Evolutionary conservation across 2,329 filamentous ascomycete species (phyloP).

Genomic region (Neurospora sp.): DNA sequence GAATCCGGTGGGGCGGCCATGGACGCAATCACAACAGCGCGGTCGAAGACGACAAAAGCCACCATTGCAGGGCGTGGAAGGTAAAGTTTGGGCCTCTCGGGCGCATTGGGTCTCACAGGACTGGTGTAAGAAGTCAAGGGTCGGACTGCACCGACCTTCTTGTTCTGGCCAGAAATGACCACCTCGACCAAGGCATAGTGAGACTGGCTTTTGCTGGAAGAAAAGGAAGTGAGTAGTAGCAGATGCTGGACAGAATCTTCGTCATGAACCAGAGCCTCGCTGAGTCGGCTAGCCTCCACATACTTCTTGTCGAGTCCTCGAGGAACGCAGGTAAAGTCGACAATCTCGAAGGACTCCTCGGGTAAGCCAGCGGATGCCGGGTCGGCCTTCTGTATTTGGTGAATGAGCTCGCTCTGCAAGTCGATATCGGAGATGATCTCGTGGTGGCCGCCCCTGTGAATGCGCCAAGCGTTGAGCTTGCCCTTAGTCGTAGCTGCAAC

Average conservation of each 20-base stretch:
- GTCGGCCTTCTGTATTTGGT: constrained; percentile 48
- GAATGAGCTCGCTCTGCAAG: constrained; percentile 52
- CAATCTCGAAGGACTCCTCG: constrained; percentile 55
- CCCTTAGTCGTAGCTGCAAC: constrained; percentile 71
- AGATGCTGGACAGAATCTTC: constrained; percentile 47
- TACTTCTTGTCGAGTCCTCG: constrained; percentile 41
- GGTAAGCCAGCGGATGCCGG: constrained; percentile 38
- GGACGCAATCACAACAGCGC: constrained; percentile 68
- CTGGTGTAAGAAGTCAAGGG: constrained; percentile 56
- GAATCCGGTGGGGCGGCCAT: constrained; percentile 57
- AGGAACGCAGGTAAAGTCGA: constrained; percentile 69
- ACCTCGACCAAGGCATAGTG: constrained; percentile 71
- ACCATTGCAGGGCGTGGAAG: constrained; percentile 71
- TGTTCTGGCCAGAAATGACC: constrained; percentile 42
- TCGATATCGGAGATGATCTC: constrained; percentile 64
- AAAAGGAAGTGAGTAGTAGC: constrained; percentile 50
- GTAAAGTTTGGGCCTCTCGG: constrained; percentile 54
- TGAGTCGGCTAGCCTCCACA: constrained; percentile 38
- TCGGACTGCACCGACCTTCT: constrained; percentile 55
- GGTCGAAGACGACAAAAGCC: constrained; percentile 72
- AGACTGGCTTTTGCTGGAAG: constrained; percentile 35
- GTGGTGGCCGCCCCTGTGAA: constrained; percentile 79
- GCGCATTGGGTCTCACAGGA: constrained; percentile 33
- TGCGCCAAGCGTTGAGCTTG: constrained; percentile 73
- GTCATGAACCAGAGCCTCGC: constrained; percentile 38